Conservation (phyloP, 2,329 filamentous ascomycete genomes). For the Neonectria punicea region DNA sequence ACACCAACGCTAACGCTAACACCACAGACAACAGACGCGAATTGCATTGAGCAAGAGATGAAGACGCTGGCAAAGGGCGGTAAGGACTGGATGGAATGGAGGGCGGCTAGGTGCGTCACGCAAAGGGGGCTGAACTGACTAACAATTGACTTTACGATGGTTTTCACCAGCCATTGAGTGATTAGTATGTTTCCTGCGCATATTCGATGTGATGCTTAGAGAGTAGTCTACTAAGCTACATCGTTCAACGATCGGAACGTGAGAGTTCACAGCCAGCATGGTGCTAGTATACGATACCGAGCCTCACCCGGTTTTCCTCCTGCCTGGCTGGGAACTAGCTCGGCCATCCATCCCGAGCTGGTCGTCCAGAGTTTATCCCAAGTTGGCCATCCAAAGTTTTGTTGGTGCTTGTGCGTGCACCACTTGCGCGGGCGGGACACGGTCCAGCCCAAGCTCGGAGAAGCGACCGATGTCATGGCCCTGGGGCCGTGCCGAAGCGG, state of each 20-base stretch:
- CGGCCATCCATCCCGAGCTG: neutral
- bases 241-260: neutral
- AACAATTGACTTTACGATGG: conserved; percentile 4
- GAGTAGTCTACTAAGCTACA: neutral
- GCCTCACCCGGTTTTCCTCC: neutral
- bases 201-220: neutral
- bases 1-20: neutral
- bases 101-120: neutral
- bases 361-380: neutral
- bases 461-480: neutral
- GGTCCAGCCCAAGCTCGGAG: conserved; percentile 15
- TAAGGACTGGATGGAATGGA: neutral
- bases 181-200: neutral
- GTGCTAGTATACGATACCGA: neutral
- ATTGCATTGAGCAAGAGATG: neutral
- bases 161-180: neutral
- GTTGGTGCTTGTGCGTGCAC: neutral
- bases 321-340: neutral
- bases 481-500: conserved; percentile 3
- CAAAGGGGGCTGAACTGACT: neutral
- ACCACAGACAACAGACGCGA: neutral
- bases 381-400: neutral
- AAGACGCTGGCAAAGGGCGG: neutral
- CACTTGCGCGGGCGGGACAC: conserved; percentile 1
- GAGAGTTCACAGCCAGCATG: neutral